Conservation (phyloP, 805 yeast species). For the Yarrowia alimentaria region DNA sequence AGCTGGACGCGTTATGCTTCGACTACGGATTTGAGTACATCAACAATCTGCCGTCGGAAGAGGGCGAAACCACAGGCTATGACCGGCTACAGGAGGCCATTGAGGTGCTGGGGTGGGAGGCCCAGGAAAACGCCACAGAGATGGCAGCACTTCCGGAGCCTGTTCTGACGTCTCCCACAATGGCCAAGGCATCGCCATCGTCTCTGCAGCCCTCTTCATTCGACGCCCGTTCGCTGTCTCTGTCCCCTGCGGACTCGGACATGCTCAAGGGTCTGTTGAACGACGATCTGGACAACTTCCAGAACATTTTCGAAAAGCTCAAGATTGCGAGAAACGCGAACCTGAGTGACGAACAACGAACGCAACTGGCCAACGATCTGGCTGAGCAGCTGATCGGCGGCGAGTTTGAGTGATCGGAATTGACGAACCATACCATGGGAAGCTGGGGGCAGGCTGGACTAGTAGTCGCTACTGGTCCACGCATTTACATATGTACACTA, state of each 20-base stretch:
- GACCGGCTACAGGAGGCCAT: conserved; percentile 37
- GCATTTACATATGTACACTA: conserved; percentile 22
- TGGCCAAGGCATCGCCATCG: conserved; percentile 5
- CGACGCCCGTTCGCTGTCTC: conserved; percentile 14
- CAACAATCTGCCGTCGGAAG: conserved; percentile 29
- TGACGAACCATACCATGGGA: background rate
- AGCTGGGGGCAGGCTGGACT: too few species aligned
- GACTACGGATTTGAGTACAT: conserved; percentile 37
- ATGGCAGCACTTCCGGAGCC: conserved; percentile 18
- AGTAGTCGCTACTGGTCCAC: too few species aligned
- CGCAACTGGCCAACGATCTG: conserved; percentile 38
- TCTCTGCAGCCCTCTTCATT: conserved; percentile 14
- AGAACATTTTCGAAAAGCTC: conserved; percentile 36
- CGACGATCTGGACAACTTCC: conserved; percentile 36
- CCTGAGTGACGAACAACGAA: conserved; percentile 38
- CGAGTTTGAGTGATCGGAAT: background rate
- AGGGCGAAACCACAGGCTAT: conserved; percentile 34
- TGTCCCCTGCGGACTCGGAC: conserved; percentile 23
- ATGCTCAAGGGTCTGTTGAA: conserved; percentile 24
- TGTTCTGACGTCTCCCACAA: conserved; percentile 11
- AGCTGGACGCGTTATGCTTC: conserved; percentile 31
- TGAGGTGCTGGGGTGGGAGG: conserved; percentile 33
- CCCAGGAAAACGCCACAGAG: conserved; percentile 28
- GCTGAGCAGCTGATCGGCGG: conserved; percentile 38
- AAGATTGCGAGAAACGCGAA: conserved; percentile 33